Evolutionary conservation across 768 basidiomycete species (phyloP).

Genomic region (Pleurotus citrinopileatus): DNA sequence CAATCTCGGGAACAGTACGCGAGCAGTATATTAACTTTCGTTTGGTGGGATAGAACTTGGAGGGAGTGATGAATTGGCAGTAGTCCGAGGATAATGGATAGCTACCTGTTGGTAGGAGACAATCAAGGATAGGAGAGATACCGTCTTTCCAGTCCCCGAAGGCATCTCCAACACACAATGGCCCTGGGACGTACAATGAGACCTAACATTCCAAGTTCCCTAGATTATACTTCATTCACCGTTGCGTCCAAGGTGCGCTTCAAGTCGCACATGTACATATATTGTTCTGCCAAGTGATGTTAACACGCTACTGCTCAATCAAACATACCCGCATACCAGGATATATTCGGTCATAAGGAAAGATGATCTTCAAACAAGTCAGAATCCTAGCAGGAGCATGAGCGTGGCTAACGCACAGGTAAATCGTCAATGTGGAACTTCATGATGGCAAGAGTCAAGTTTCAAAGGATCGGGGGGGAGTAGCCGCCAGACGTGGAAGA

Average conservation of each 20-base stretch:
- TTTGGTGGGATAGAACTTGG: slow-evolving; percentile 86
- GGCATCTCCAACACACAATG: slow-evolving; percentile 99
- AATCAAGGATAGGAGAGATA: slow-evolving; percentile 91
- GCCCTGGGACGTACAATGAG: slow-evolving; percentile 51
- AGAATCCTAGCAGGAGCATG: slow-evolving; percentile 7
- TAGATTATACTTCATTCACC: slow-evolving; percentile 38
- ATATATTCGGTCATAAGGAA: slow-evolving; percentile 94
- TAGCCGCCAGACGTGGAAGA: slow-evolving; percentile 1
- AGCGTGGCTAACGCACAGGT: slow-evolving; percentile 46
- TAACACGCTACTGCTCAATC: slow-evolving; percentile 10
- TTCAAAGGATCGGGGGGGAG: slow-evolving; percentile 4
- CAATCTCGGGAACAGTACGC: slow-evolving; percentile 98
- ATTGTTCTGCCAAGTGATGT: slow-evolving; percentile 69
- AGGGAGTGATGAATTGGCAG: not conserved
- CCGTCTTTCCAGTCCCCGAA: slow-evolving; percentile 98
- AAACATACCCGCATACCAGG: slow-evolving; percentile 57
- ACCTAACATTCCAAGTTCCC: not conserved
- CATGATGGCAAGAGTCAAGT: slow-evolving; percentile 39
- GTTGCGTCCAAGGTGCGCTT: slow-evolving; percentile 95
- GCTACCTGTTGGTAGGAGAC: slow-evolving; percentile 94
- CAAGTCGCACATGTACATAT: slow-evolving; percentile 98
- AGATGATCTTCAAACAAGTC: slow-evolving; percentile 59
- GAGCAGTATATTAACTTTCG: slow-evolving; percentile 98
- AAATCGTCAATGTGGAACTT: slow-evolving; percentile 82
- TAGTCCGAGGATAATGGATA: slow-evolving; percentile 6